Conservation (phyloP, 78 protist genomes). For the Kipferlia bialata region DNA sequence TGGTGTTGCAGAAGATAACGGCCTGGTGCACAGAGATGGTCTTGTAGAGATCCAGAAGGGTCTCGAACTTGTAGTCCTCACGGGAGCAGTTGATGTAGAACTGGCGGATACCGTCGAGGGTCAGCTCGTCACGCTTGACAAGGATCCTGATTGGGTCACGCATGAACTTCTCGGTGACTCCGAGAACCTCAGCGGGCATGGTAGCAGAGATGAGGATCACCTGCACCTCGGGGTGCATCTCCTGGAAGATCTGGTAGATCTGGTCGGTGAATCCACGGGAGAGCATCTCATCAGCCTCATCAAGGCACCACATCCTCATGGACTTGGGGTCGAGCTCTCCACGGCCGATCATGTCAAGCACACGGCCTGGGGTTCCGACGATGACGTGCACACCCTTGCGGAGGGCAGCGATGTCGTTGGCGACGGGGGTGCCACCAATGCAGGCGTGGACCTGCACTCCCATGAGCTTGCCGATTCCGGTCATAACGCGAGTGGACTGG, state of each 20-base stretch:
- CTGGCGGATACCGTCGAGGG: constrained; percentile 97
- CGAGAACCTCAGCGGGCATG: constrained; percentile 86
- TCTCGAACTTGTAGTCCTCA: constrained; percentile 91
- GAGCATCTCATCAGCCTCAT: constrained; percentile 99
- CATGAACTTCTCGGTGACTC: constrained; percentile 88
- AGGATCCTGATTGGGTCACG: constrained; percentile 74
- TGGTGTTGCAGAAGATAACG: constrained; percentile 88
- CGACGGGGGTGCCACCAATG: constrained; percentile 88
- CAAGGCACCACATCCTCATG: constrained; percentile 77
- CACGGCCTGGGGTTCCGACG: constrained; percentile 99
- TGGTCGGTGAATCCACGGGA: constrained; percentile 95
- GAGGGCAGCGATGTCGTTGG: constrained; percentile 69
- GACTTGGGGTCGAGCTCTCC: constrained; percentile 51
- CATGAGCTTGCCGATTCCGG: constrained; percentile 77
- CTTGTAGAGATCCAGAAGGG: constrained; percentile 94
- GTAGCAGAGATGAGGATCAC: constrained; percentile 94
- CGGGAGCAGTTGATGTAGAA: constrained; percentile 78
- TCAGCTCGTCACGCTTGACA: constrained; percentile 68
- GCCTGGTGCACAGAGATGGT: constrained; percentile 52
- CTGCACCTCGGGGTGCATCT: constrained; percentile 70
- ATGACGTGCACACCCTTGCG: constrained; percentile 82
- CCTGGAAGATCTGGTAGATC: constrained; percentile 88
- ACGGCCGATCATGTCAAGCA: constrained; percentile 84
- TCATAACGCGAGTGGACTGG: constrained; percentile 79
- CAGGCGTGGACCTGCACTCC: constrained; percentile 65